Base-by-base conservation (phyloP, 164 flowering plant genomes). In the Sextonia rubra region DNA sequence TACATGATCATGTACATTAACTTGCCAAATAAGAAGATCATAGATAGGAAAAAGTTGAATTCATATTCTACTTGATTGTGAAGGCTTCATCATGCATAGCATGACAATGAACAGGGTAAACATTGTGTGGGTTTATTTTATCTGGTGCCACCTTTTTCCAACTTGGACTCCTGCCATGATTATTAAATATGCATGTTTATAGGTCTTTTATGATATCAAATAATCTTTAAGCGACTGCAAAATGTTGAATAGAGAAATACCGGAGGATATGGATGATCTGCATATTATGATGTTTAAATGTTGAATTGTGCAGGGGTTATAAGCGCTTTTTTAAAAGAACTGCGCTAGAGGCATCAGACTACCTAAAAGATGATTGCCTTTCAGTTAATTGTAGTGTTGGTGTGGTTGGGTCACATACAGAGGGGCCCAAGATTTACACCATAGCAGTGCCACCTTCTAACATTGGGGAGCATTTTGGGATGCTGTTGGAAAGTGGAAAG, bases 351-450 rank as follows among this genome's bases (percentile, higher is more conserved):
- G 73, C 88, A 75, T 93, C 98, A 64, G 98, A 93, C 83, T 91
- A 83, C 81, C 88, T 93, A 23, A 91, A 89, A 77, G 97, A 93
- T 82, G 95, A 93, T 82, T 85, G 89, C 69, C 91, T 93, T 37
- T 82, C 83, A 3, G 86, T 93, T 61, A 84, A 85, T 55, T 91
- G 98, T 77, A 83, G 84, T 55, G 95, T 91, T 74, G 98, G 98
- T 63, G 96, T 93, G 62, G 98, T 93, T 64, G 82, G 76, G 75
- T 89, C 97, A 20, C 86, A 77, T 52, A 93, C 96, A 23, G 91
- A 91, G 75, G 98, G 90, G 17, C 97, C 98, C 66, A 91, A 88
- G 78, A 82, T 82, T 32, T 91, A 85, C 74, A 78, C 90, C 47
- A 90, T 91, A 48, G 25, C 86, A 65, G 91, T 87, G 48, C 90